Base-by-base conservation (phyloP, 441 rosid species). In the Eruca vesicaria region DNA sequence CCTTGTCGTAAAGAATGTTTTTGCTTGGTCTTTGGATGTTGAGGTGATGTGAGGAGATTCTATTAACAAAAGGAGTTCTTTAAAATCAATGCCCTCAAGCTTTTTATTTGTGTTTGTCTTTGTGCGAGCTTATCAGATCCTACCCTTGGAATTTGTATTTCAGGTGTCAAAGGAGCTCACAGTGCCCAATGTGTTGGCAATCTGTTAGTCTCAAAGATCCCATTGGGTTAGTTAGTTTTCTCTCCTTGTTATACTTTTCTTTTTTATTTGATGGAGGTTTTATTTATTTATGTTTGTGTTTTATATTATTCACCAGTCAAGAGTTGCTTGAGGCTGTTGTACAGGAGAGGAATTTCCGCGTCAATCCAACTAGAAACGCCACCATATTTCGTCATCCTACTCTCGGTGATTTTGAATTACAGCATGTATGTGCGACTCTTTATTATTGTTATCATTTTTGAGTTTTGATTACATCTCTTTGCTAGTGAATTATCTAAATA, bases 81-180 rank as follows among this genome's bases (percentile, higher is more conserved):
- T 2, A 41, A 6, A 3, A 53, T 26, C 29, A 18, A 31, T 19
- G 5, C 35, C 20, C 53, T 16, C 16, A 32, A 35, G 63, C 26
- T 23, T 59, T 55, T 14, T 68, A 19, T 52, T 7, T 4, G 33
- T 68, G 33, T 15, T 57, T 75, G 4, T 19, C 35, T 33, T 52
- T 38, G 58, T 55, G 31, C 23, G 19, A 58, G 55, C 60, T 77
- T 33, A 59, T 66, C 38, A 10, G 59, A 50, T 50, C 20, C n/a
- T n/a, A n/a, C 56, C 8, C 4, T 9, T 67, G 68, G 7, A 29
- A 26, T 61, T 67, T 72, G 1, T 29, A 1, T 65, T 38, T 58
- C 72, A 94, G 99, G 99, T 94, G 99, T 74, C 99, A 94, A 79
- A 90, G 99, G 84, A 94, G 99, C 73, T 92, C 99, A 60, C 98